Evolutionary conservation across 163 green algal genomes (phyloP).

Genomic region (Smithsoniella earleae): DNA sequence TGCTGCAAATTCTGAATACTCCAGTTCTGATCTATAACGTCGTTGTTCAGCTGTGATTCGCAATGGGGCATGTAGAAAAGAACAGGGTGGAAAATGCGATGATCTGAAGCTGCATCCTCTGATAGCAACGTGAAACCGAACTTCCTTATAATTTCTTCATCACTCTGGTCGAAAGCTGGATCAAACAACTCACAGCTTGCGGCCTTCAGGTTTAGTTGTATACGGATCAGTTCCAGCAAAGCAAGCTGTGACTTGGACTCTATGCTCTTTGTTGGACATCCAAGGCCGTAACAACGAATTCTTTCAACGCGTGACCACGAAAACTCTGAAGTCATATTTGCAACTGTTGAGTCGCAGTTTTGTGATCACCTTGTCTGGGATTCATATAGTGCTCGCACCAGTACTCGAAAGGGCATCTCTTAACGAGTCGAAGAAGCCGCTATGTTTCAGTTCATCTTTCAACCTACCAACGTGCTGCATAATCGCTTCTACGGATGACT

Average conservation of each 20-base stretch:
- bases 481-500: not conserved
- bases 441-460: not conserved
- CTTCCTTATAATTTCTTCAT: not conserved
- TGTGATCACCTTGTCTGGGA: too few relatives aligned
- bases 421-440: not conserved
- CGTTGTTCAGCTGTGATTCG: slow-evolving; percentile 3
- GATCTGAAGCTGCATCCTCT: not conserved
- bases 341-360: not conserved
- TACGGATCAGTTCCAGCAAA: not conserved
- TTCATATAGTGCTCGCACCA: too few relatives aligned
- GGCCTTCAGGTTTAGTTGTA: not conserved
- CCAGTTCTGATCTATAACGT: slow-evolving; percentile 21
- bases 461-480: not conserved
- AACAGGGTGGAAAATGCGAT: not conserved
- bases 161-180: not conserved
- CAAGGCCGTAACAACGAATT: slow-evolving; percentile 16
- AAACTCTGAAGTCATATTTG: not conserved
- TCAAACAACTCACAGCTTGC: not conserved
- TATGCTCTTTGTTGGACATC: slow-evolving; percentile 15
- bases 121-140: not conserved
- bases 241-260: slow-evolving; percentile 9
- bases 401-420: not conserved
- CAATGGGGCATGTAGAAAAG: slow-evolving; percentile 28
- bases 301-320: not conserved
- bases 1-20: not conserved